Conservation (phyloP, 2,329 filamentous ascomycete genomes). For the Hypoxylon sp. region DNA sequence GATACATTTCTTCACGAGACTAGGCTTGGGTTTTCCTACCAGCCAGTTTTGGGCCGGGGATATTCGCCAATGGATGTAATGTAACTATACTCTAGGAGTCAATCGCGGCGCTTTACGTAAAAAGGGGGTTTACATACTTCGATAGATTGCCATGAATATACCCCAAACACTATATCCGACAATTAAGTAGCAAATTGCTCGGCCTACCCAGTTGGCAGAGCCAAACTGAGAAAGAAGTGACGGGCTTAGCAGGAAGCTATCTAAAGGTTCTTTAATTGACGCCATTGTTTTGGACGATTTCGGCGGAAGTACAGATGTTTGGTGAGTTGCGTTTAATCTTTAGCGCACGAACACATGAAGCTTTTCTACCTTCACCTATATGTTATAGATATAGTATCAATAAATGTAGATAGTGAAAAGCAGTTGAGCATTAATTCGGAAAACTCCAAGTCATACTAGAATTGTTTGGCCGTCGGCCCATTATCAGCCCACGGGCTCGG, state of each 20-base stretch:
- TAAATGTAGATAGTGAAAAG: neutral
- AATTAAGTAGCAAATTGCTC: neutral
- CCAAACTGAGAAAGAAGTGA: neutral
- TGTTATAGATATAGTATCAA: slow-evolving; percentile 9
- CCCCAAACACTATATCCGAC: slow-evolving; percentile 3
- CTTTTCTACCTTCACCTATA: neutral
- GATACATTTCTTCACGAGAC: neutral
- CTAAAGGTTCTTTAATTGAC: slow-evolving; percentile 2
- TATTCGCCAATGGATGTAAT: slow-evolving; percentile 4
- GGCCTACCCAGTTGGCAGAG: neutral
- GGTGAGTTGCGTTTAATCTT: neutral
- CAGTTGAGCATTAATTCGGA: neutral
- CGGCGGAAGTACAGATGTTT: neutral
- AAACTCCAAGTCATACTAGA: slow-evolving; percentile 1
- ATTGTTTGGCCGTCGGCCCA: slow-evolving; percentile 1
- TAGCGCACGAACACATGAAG: neutral
- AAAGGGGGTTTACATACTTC: neutral
- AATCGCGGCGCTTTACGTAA: neutral
- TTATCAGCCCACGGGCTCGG: slow-evolving; percentile 10
- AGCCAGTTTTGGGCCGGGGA: slow-evolving; percentile 15
- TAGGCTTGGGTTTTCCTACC: neutral
- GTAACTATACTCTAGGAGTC: slow-evolving; percentile 4
- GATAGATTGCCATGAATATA: slow-evolving; percentile 2
- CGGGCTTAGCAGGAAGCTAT: neutral
- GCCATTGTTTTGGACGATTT: slow-evolving; percentile 8